phyloP scores from a whole-genome alignment of 805 yeast species.

The Candida orba region DNA sequence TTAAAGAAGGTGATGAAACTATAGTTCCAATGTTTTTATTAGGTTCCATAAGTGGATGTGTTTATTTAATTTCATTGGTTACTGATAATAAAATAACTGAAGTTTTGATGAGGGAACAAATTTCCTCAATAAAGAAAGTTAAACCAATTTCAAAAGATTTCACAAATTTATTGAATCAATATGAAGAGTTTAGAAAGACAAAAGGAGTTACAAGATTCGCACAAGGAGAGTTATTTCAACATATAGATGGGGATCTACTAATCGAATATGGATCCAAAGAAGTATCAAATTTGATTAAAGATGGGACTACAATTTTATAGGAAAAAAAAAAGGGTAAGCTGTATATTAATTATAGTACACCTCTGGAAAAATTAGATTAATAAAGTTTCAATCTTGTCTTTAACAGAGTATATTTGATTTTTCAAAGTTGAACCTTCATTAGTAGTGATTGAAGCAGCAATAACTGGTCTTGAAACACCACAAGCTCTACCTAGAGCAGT shows the following conservation, averaged over 20 bases:
- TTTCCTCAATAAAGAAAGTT: not conserved
- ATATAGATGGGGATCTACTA: slow-evolving; percentile 17
- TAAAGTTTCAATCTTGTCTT: slow-evolving; percentile 98
- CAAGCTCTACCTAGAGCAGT: slow-evolving; percentile 99
- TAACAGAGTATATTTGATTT: slow-evolving; percentile 93
- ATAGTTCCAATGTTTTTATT: slow-evolving; percentile 17
- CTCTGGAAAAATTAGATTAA: slow-evolving; percentile 50
- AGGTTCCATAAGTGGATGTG: slow-evolving; percentile 22
- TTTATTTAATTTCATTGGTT: slow-evolving; percentile 17
- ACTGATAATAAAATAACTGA: slow-evolving; percentile 2
- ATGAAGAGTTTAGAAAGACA: slow-evolving; percentile 4
- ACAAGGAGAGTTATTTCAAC: not conserved
- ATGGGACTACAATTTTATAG: slow-evolving; percentile 5
- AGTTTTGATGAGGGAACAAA: slow-evolving; percentile 1
- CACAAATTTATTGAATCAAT: not conserved
- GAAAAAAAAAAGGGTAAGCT: too few relatives aligned
- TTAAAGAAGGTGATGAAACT: not conserved
- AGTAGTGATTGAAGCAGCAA: slow-evolving; percentile 96
- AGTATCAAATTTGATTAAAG: slow-evolving; percentile 4
- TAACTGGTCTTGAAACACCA: slow-evolving; percentile 99
- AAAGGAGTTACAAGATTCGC: not conserved
- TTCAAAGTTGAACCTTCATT: slow-evolving; percentile 97
- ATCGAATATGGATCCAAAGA: slow-evolving; percentile 4
- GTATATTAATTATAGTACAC: slow-evolving; percentile 4
- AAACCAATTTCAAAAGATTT: not conserved